A percentile compares a stretch with the other conserved stretches of the same genome.
phyloP scores from a whole-genome alignment of 2,329 filamentous ascomycete species.

The Sordariomycetes sp. region DNA sequence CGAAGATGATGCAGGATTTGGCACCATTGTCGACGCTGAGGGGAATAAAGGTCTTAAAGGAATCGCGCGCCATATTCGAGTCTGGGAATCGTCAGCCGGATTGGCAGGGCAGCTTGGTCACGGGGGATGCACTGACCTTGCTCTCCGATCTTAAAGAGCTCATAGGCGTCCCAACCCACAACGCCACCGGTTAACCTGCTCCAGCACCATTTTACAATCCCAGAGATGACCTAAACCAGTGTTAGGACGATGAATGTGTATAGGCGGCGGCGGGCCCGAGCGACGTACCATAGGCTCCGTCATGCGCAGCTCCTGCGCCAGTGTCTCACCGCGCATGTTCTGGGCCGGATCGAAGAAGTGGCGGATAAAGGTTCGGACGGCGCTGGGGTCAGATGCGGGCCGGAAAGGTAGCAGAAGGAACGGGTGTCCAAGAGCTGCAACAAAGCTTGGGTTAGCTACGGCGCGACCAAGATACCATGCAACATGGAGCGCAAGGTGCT shows the following conservation, averaged over 20 bases:
- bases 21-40: conserved; percentile 81
- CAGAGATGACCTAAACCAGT: conserved; percentile 62
- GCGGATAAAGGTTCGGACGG: conserved; percentile 81
- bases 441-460: conserved; percentile 8
- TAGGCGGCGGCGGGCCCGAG: not conserved
- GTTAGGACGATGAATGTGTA: conserved; percentile 11
- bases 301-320: conserved; percentile 80
- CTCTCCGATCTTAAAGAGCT: conserved; percentile 90
- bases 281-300: conserved; percentile 74
- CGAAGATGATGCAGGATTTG: conserved; percentile 78
- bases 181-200: conserved; percentile 80
- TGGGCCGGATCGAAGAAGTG: conserved; percentile 73
- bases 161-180: conserved; percentile 94
- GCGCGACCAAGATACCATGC: not conserved
- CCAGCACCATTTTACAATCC: conserved; percentile 98
- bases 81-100: conserved; percentile 35
- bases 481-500: not conserved
- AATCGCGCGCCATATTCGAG: conserved; percentile 80
- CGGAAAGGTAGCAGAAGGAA: conserved; percentile 92
- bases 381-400: conserved; percentile 81
- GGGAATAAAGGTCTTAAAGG: conserved; percentile 93
- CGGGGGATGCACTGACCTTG: conserved; percentile 44
- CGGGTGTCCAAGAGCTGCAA: conserved; percentile 68
- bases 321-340: conserved; percentile 50
- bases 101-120: not conserved